phyloP scores from a whole-genome alignment of 1,284 basidiomycete species.

The Cryptococcus neoformans region DNA sequence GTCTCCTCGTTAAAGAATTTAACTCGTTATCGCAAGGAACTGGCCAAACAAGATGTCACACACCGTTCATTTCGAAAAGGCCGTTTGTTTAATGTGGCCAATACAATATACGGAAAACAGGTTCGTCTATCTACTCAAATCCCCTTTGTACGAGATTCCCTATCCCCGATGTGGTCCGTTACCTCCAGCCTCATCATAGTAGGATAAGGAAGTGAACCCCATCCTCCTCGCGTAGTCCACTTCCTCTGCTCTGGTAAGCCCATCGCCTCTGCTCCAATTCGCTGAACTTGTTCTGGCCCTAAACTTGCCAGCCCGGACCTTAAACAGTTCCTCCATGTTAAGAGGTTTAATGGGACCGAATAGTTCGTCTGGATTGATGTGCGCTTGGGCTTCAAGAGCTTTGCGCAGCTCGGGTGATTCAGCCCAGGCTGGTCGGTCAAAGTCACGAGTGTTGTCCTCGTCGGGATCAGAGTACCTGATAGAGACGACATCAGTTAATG shows the following conservation, averaged over 20 bases:
- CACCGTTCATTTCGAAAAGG: too few relatives aligned
- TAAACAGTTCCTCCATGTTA: slow-evolving; percentile 65
- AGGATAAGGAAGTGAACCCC: slow-evolving; percentile 62
- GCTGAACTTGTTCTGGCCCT: slow-evolving; percentile 85
- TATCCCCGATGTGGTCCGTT: not conserved
- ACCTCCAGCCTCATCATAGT: slow-evolving; percentile 1
- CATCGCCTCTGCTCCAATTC: slow-evolving; percentile 81
- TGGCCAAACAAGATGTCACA: too few relatives aligned
- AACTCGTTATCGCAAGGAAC: too few relatives aligned
- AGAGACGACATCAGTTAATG: not conserved
- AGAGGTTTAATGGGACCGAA: slow-evolving; percentile 82
- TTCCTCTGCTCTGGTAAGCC: slow-evolving; percentile 76
- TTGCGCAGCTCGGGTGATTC: slow-evolving; percentile 79
- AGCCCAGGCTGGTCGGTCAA: slow-evolving; percentile 72
- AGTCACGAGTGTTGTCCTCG: slow-evolving; percentile 60
- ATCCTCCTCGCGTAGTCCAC: slow-evolving; percentile 80
- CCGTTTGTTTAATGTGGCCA: too few relatives aligned
- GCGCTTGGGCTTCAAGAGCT: slow-evolving; percentile 73
- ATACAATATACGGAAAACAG: too few relatives aligned
- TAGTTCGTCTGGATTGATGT: slow-evolving; percentile 84
- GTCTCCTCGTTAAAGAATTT: too few relatives aligned
- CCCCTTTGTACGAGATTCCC: too few relatives aligned
- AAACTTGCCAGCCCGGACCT: slow-evolving; percentile 63
- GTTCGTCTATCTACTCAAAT: too few relatives aligned
- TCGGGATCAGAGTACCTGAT: slow-evolving; percentile 82